A percentile compares a stretch with the other conserved stretches of the same genome.
phyloP scores from a whole-genome alignment of 2,329 filamentous ascomycete genomes.

The Aureobasidium uvarum region DNA sequence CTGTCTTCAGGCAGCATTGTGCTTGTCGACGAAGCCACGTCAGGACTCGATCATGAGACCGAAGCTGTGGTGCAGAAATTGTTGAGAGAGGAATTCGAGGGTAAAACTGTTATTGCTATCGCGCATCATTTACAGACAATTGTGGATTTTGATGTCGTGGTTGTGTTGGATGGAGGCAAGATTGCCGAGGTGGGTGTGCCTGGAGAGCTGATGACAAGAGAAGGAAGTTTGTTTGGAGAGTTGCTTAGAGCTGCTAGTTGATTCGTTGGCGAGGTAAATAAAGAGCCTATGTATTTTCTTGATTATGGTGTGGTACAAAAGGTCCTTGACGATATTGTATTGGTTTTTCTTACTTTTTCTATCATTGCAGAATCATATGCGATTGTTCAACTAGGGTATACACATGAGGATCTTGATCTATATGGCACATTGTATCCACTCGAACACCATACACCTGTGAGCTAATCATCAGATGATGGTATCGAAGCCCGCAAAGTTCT shows the following conservation, averaged over 20 bases:
- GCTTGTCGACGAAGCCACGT: constrained; percentile 48
- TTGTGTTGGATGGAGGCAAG: constrained; percentile 52
- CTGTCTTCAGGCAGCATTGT: constrained; percentile 46
- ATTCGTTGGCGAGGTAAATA: too few relatives aligned
- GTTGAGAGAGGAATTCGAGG: constrained; percentile 52
- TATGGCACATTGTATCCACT: too few relatives aligned
- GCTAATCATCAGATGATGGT: too few relatives aligned
- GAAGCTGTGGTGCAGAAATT: constrained; percentile 27
- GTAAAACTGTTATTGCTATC: constrained; percentile 59
- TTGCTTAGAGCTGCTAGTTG: constrained; percentile 19
- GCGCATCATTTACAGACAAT: constrained; percentile 59
- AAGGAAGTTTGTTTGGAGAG: constrained; percentile 28
- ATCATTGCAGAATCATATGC: too few relatives aligned
- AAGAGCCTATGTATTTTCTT: too few relatives aligned
- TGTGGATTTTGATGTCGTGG: constrained; percentile 53
- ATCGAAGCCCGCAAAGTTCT: too few relatives aligned
- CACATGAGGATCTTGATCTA: too few relatives aligned
- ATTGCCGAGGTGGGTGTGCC: constrained; percentile 45
- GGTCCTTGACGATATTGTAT: background rate
- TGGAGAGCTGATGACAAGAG: constrained; percentile 29
- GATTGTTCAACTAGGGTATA: too few relatives aligned
- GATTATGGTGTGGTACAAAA: too few relatives aligned
- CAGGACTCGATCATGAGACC: constrained; percentile 35
- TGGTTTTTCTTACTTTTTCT: too few relatives aligned
- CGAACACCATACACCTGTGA: too few relatives aligned